These are phyloP conservation scores for Coemansia sp. DNA, from an alignment of 192 early-diverging fungal species.

Conservation along the genomic window DNA sequence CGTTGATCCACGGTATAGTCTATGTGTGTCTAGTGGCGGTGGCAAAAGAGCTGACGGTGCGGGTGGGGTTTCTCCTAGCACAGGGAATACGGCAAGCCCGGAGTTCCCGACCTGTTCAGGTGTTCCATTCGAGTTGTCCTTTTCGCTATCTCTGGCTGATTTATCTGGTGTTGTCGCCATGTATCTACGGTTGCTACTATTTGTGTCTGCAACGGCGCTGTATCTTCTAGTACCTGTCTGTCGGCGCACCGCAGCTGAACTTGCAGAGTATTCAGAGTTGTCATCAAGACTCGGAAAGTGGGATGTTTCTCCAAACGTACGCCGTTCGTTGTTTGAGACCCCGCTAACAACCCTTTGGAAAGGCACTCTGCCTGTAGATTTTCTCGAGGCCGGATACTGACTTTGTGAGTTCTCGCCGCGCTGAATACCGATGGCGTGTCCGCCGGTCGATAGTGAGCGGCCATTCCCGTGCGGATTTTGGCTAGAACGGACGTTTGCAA, in stretches of 20 bases:
- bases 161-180: background rate
- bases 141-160: conserved; percentile 2
- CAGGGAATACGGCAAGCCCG: conserved; percentile 31
- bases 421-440: background rate
- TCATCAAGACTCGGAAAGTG: conserved; percentile 19
- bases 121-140: background rate
- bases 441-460: background rate
- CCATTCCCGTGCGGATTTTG: background rate
- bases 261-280: conserved; percentile 18
- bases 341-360: conserved; percentile 11
- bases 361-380: conserved; percentile 6
- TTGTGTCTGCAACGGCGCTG: conserved; percentile 5
- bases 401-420: background rate
- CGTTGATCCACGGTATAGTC: conserved; percentile 15
- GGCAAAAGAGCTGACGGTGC: conserved; percentile 4
- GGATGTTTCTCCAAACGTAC: background rate
- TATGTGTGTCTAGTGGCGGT: conserved; percentile 6
- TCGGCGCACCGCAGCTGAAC: conserved; percentile 1
- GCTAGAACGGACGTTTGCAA: conserved; percentile 36
- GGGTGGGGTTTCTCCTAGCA: conserved; percentile 15
- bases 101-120: background rate
- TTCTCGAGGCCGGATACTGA: conserved; percentile 4
- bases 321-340: conserved; percentile 2
- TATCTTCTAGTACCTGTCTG: background rate
- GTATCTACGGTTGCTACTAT: conserved; percentile 4